Base-by-base conservation (phyloP, 2,329 filamentous ascomycete species). In the Fusarium bactridioides region DNA sequence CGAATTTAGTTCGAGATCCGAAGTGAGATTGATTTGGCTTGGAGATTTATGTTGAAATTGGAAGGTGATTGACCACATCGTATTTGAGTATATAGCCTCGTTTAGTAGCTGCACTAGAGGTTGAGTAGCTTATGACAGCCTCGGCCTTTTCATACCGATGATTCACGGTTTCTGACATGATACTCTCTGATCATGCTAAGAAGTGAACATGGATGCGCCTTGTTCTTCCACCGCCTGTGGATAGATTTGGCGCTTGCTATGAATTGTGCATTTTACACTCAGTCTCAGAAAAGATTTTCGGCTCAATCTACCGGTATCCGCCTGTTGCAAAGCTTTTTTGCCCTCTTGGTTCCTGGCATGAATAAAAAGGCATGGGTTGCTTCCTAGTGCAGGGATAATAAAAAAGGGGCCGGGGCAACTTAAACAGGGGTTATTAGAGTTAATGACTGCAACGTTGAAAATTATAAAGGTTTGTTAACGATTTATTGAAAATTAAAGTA, bases 341-440 rank as follows among this genome's bases (percentile, higher is more conserved):
- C 13, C 44, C 12, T 47, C 25, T 35, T 50, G 37, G 70, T 73
- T 68, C 62, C 62, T 68, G 45, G 53, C 45, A 61, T 35, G n/a
- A 45, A 59, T 12, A 45, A 57, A 73, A 60, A 64, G 35, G 58
- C 25, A 58, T 43, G 55, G 70, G 61, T 15, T 51, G 50, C 61
- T 63, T 51, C 68, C 47, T 56, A 56, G 62, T 70, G 70, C 59
- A 71, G 58, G 66, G 70, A 53, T 60, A 50, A 31, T 61, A 73
- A 70, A 73, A 73, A 70, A 68, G 70, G 70, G 61, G 64, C 51
- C 41, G 60, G 45, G 67, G 38, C 56, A 57, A 25, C 53, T 61
- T 63, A 15, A 43, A 71, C 70, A 67, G 54, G 64, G 38, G 56
- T 25, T 47, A 29, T 64, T 73, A 58, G 60, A 72, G 50, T 55